Evolutionary conservation across 2,329 filamentous ascomycete genomes (phyloP).

Genomic region (Calonectria ilicicola): DNA sequence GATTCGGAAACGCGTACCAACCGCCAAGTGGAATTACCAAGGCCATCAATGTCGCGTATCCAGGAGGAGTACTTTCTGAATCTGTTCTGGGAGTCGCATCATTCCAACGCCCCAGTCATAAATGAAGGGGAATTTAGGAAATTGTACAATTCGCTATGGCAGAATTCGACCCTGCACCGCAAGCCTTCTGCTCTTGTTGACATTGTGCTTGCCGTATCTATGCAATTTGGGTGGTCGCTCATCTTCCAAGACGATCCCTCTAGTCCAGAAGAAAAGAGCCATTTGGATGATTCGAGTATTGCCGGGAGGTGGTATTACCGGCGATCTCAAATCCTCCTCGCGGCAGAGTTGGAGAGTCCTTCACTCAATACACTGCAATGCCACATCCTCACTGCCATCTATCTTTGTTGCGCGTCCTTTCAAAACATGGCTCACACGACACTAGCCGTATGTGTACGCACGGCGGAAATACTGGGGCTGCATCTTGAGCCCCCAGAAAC

Average conservation of each 20-base stretch:
- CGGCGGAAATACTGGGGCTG: conserved; percentile 60
- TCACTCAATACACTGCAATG: conserved; percentile 61
- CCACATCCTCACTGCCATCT: conserved; percentile 57
- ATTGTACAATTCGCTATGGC: conserved; percentile 56
- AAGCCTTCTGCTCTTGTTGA: conserved; percentile 63
- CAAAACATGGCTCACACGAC: conserved; percentile 60
- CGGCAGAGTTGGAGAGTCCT: conserved; percentile 58
- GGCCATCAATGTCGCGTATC: conserved; percentile 51
- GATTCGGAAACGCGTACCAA: not conserved
- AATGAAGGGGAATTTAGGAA: conserved; percentile 56
- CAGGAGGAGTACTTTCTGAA: conserved; percentile 61
- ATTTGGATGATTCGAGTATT: conserved; percentile 52
- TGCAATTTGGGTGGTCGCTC: conserved; percentile 57
- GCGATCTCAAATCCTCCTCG: conserved; percentile 57
- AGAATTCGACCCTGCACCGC: conserved; percentile 34
- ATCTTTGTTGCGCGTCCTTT: conserved; percentile 61
- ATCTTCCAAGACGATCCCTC: conserved; percentile 17
- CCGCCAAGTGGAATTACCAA: not conserved
- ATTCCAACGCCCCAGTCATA: conserved; percentile 53
- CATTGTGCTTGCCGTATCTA: conserved; percentile 63
- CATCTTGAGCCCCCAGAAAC: conserved; percentile 57
- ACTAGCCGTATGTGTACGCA: conserved; percentile 55
- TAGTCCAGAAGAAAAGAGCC: not conserved
- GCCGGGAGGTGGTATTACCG: conserved; percentile 61
- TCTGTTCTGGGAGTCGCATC: conserved; percentile 59